A percentile compares a stretch with the other conserved stretches of the same genome.
phyloP scores from a whole-genome alignment of 306 rosid genomes.

The Betula pendula region DNA sequence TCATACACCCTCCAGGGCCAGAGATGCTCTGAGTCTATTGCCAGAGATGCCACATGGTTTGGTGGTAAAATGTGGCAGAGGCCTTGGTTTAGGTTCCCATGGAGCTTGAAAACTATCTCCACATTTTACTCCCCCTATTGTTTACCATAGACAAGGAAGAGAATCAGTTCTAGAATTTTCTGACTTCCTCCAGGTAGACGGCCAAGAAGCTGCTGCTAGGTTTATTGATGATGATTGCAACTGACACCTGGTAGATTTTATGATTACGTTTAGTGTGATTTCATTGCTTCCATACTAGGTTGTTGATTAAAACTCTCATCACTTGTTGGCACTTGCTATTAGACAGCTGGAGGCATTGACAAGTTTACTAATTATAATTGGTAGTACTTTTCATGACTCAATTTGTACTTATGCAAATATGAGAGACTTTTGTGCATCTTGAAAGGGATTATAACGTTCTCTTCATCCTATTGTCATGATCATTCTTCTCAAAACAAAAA shows the following conservation, averaged over 20 bases:
- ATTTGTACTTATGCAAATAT: background rate
- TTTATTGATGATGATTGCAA: background rate
- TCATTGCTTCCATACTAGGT: background rate
- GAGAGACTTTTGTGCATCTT: background rate
- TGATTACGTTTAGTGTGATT: background rate
- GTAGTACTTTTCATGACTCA: background rate
- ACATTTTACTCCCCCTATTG: background rate
- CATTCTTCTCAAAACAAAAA: background rate
- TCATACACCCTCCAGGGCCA: background rate
- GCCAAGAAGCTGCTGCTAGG: background rate
- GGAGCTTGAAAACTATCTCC: constrained; percentile 5
- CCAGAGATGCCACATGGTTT: background rate
- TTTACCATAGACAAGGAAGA: background rate
- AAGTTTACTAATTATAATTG: background rate
- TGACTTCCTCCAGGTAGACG: background rate
- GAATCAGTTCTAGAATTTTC: background rate
- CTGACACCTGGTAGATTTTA: background rate
- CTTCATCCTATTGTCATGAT: background rate
- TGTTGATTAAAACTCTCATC: background rate
- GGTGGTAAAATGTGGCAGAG: background rate
- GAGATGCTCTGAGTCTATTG: background rate
- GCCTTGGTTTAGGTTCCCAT: background rate
- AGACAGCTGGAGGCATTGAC: background rate
- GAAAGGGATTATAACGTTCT: background rate
- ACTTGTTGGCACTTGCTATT: background rate